Evolutionary conservation across 805 yeast species (phyloP), one percentile per base, ranked within the genome.

Genomic region (Starmerella powellii): DNA sequence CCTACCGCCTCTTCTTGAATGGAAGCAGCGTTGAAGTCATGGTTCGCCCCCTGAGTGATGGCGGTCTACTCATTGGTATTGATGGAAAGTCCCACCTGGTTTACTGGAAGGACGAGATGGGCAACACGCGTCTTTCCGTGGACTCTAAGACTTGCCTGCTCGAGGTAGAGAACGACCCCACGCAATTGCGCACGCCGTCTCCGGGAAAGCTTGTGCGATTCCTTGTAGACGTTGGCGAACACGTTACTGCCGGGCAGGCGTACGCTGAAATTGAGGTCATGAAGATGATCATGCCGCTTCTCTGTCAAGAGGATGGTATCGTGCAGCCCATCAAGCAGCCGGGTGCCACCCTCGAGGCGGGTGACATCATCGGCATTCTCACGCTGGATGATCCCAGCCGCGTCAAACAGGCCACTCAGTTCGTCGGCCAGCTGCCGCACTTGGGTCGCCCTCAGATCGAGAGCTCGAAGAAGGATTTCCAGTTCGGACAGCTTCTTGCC

Each of bases 221-320:
- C 61, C 69, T 91, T 53, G 94, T 91, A 48, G 97, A 93, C 59
- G 80, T 79, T 55, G 98, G 98, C 53, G 98, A 88, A 50, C 97
- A 88, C 58, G 74, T 91, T 55, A 65, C 64, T 40, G 77, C 91
- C 46, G 97, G 97, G 47, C 94, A 88, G 66, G 78, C 96, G 35
- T 93, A 76, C 58, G 98, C 98, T 32, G 98, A 91, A 67, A 95
- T 91, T 44, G 99, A 91, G 67, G 98, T 91, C 53, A 91, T 91
- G 99, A 91, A 91, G 66, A 91, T 91, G 98, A 86, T 87, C 65
- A 91, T 91, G 96, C 96, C 98, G 38, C 72, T 91, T 56, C 68
- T 87, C 57, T 88, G 96, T 17, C 84, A 78, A 63, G 98, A 88
- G 63, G 80, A 82, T 56, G 99, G 99, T 72, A 70, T 73, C 45